phyloP scores from a whole-genome alignment of 495 filamentous ascomycete species.

The Daldinia grandis region DNA sequence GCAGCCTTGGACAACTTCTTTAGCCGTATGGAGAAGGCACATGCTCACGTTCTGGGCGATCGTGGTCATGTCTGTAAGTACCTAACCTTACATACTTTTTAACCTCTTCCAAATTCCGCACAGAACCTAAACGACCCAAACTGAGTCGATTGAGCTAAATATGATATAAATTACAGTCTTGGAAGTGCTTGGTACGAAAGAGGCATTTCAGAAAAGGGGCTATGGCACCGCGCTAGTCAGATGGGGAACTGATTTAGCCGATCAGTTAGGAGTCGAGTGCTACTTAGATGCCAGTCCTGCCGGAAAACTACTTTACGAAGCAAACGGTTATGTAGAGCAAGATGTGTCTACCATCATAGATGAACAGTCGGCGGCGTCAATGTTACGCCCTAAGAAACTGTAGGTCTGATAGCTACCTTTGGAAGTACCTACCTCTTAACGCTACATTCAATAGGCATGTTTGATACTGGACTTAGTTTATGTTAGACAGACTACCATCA shows the following conservation, averaged over 20 bases:
- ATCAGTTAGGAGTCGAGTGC: conserved; percentile 45
- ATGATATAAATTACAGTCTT: conserved; percentile 39
- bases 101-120: background rate
- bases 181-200: conserved; percentile 52
- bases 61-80: conserved; percentile 20
- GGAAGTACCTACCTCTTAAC: background rate
- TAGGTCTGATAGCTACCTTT: background rate
- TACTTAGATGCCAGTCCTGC: conserved; percentile 28
- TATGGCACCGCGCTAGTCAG: conserved; percentile 51
- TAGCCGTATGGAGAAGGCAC: conserved; percentile 21
- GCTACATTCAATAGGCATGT: background rate
- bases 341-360: conserved; percentile 20
- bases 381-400: conserved; percentile 13
- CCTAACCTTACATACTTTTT: background rate
- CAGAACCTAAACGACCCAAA: background rate
- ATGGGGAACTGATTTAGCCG: conserved; percentile 54
- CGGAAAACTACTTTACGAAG: conserved; percentile 28
- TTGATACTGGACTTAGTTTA: background rate
- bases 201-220: conserved; percentile 48
- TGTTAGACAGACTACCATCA: background rate
- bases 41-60: conserved; percentile 10
- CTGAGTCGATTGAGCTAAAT: background rate
- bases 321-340: conserved; percentile 15
- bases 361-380: conserved; percentile 4
- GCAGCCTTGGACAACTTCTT: conserved; percentile 6